A percentile compares a stretch with the other conserved stretches of the same genome.
phyloP scores from a whole-genome alignment of 192 early-diverging fungal genomes.

The Coemansia javaensis region DNA sequence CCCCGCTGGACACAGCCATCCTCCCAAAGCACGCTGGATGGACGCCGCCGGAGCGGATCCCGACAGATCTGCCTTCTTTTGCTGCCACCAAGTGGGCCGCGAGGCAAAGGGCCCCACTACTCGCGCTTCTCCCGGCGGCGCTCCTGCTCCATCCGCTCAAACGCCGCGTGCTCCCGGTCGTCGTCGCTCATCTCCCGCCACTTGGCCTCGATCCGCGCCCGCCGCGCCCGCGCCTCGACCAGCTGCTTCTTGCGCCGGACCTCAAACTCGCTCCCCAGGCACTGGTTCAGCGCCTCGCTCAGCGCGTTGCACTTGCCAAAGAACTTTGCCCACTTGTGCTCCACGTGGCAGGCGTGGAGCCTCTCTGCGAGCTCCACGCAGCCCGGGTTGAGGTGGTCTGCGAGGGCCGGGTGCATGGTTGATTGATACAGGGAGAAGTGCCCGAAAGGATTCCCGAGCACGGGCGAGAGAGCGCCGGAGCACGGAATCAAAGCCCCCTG shows the following conservation, averaged over 20 bases:
- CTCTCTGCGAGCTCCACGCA: conserved; percentile 38
- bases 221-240: conserved; percentile 36
- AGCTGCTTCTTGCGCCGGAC: conserved; percentile 42
- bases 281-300: conserved; percentile 49
- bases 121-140: neutral
- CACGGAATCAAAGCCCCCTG: no score
- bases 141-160: conserved; percentile 17
- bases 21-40: no score
- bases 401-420: conserved; percentile 46
- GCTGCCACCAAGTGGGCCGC: no score
- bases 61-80: no score
- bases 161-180: conserved; percentile 25
- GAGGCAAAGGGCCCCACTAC: no score
- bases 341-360: conserved; percentile 40
- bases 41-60: no score
- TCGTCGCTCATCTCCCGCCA: conserved; percentile 27
- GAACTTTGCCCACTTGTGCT: conserved; percentile 44
- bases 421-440: no score
- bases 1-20: no score
- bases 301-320: conserved; percentile 50
- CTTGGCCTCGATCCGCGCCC: conserved; percentile 16
- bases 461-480: no score
- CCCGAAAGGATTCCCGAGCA: no score
- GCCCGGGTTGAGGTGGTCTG: conserved; percentile 47
- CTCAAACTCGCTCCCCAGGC: conserved; percentile 40